Conservation (phyloP, 495 filamentous ascomycete genomes). For the Penicillium tannophilum region DNA sequence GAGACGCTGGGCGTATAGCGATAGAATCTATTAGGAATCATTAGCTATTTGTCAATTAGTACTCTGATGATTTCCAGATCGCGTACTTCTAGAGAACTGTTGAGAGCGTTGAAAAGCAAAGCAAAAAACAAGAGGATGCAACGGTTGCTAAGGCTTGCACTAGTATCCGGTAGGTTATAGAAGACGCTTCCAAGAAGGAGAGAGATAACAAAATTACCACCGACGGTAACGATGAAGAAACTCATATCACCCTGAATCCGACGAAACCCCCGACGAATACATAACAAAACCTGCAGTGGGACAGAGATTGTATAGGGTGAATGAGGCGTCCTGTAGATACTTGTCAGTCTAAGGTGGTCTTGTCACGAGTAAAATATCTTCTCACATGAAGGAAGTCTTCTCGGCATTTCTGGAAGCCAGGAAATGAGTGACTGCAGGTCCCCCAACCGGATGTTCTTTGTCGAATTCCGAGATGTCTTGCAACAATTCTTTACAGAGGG, state of each 20-base stretch:
- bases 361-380: neutral
- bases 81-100: constrained; percentile 60
- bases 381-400: neutral
- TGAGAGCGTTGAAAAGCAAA: constrained; percentile 79
- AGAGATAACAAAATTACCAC: constrained; percentile 71
- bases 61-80: too few relatives aligned
- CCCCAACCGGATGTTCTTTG: constrained; percentile 23
- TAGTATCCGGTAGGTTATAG: constrained; percentile 65
- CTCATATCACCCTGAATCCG: constrained; percentile 64
- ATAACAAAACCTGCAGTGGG: constrained; percentile 40
- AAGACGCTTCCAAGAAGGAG: constrained; percentile 81
- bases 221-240: constrained; percentile 62
- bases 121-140: constrained; percentile 84
- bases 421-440: constrained; percentile 20
- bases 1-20: constrained; percentile 53
- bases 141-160: constrained; percentile 68
- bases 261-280: constrained; percentile 43
- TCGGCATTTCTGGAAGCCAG: neutral
- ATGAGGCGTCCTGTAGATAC: constrained; percentile 18
- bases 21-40: constrained; percentile 38
- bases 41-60: too few relatives aligned
- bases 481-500: constrained; percentile 41
- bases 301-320: constrained; percentile 42
- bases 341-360: constrained; percentile 20
- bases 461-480: constrained; percentile 50